A percentile compares a stretch with the other conserved stretches of the same genome.
Evolutionary conservation across 2,329 filamentous ascomycete species (phyloP).

Genomic region (Phyllosticta paracitricarpa): DNA sequence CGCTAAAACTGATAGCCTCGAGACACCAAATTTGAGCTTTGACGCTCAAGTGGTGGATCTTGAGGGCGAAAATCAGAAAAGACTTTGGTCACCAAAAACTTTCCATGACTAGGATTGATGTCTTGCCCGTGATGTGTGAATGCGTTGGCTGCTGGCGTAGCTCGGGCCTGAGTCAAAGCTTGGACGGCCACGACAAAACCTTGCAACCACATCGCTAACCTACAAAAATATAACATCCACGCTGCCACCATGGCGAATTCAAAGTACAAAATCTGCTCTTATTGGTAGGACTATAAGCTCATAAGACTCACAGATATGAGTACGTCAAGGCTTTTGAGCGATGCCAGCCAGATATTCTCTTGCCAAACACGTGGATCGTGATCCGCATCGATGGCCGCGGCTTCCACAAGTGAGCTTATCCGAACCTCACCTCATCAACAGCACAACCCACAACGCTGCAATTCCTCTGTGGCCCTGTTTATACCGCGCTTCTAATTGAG

Average conservation of each 20-base stretch:
- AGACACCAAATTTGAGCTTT: too few species aligned
- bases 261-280: constrained; percentile 10
- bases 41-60: background rate
- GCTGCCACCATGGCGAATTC: constrained; percentile 15
- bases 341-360: constrained; percentile 58
- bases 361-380: constrained; percentile 93
- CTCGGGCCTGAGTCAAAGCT: too few species aligned
- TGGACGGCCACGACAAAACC: background rate
- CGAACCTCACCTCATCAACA: constrained; percentile 1
- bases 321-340: constrained; percentile 83
- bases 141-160: too few species aligned
- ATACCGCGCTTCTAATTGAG: background rate
- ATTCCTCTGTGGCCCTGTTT: background rate
- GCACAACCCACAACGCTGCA: background rate
- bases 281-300: background rate
- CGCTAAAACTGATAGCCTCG: background rate
- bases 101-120: too few species aligned
- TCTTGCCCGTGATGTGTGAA: too few species aligned
- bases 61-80: background rate
- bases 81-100: background rate
- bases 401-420: constrained; percentile 66
- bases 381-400: constrained; percentile 87
- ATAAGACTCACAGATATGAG: constrained; percentile 57
- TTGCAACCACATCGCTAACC: background rate
- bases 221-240: background rate